Conservation (phyloP, 2,329 filamentous ascomycete species). For the Fusarium caatingaense region DNA sequence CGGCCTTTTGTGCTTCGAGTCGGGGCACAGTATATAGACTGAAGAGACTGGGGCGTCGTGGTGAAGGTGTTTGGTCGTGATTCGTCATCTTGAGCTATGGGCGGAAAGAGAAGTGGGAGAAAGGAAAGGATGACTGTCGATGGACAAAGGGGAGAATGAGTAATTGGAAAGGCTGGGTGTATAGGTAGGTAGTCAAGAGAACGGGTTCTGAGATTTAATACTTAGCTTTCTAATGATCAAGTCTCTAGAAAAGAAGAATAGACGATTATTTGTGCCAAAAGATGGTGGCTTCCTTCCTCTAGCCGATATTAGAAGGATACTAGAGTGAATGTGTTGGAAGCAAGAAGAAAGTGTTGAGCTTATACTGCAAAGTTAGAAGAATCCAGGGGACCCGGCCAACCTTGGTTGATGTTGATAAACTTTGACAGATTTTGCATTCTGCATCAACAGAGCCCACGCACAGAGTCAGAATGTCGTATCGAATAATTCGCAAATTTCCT, state of each 20-base stretch:
- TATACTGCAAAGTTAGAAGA: neutral
- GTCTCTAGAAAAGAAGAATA: neutral
- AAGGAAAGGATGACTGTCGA: neutral
- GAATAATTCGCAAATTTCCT: neutral
- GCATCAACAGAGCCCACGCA: neutral
- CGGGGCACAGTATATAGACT: neutral
- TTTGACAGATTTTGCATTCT: neutral
- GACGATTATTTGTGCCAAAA: neutral
- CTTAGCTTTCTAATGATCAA: neutral
- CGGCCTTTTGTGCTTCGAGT: neutral
- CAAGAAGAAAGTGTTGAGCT: neutral
- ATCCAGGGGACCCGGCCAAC: neutral
- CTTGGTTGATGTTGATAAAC: slow-evolving; percentile 2
- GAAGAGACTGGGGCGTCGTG: neutral
- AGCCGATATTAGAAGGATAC: neutral
- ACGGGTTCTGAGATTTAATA: neutral
- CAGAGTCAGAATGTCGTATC: neutral
- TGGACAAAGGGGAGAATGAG: neutral
- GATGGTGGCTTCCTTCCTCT: neutral
- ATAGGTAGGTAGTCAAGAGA: neutral
- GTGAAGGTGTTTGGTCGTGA: neutral
- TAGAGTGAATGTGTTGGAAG: neutral
- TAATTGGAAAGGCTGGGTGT: neutral
- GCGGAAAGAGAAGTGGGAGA: neutral
- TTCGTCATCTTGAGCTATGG: neutral